Evolutionary conservation across 805 yeast species (phyloP).

Genomic region (Metschnikowia vanudenii): DNA sequence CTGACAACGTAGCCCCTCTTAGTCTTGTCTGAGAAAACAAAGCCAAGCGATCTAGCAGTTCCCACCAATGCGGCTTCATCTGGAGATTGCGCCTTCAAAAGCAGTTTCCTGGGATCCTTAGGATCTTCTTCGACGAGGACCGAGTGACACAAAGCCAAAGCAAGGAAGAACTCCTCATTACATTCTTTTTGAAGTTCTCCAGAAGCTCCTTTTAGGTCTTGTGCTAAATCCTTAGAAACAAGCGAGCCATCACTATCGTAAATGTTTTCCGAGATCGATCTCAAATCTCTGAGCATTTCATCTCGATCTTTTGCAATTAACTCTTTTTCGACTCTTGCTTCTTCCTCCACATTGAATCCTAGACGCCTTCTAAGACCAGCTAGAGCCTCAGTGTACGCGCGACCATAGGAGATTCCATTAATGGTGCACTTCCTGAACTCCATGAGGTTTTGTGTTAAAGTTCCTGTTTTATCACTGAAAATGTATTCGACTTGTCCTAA

Average conservation of each 20-base stretch:
- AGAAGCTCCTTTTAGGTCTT: slow-evolving; percentile 53
- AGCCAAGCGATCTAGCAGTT: slow-evolving; percentile 78
- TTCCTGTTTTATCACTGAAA: slow-evolving; percentile 83
- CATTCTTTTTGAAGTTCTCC: slow-evolving; percentile 55
- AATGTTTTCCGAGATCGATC: slow-evolving; percentile 14
- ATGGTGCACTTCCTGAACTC: slow-evolving; percentile 76
- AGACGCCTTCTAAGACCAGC: slow-evolving; percentile 66
- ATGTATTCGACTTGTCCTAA: slow-evolving; percentile 81
- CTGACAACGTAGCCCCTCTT: slow-evolving; percentile 65
- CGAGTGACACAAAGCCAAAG: slow-evolving; percentile 76
- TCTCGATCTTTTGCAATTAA: slow-evolving; percentile 57
- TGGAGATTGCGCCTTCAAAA: slow-evolving; percentile 77
- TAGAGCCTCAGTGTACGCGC: slow-evolving; percentile 76
- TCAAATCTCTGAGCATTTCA: slow-evolving; percentile 50
- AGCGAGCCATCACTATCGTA: slow-evolving; percentile 67
- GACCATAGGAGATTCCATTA: slow-evolving; percentile 64
- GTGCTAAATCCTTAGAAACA: slow-evolving; percentile 61
- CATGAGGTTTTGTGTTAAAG: slow-evolving; percentile 81
- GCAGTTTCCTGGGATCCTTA: slow-evolving; percentile 51
- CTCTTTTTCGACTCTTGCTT: slow-evolving; percentile 45
- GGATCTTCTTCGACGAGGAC: slow-evolving; percentile 70
- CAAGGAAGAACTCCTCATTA: slow-evolving; percentile 72
- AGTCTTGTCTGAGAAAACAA: slow-evolving; percentile 61
- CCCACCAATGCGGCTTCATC: slow-evolving; percentile 86
- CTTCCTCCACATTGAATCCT: slow-evolving; percentile 59